Evolutionary conservation across 1,284 basidiomycete species (phyloP).

Genomic region (Melanopsichium pennsylvanicum): DNA sequence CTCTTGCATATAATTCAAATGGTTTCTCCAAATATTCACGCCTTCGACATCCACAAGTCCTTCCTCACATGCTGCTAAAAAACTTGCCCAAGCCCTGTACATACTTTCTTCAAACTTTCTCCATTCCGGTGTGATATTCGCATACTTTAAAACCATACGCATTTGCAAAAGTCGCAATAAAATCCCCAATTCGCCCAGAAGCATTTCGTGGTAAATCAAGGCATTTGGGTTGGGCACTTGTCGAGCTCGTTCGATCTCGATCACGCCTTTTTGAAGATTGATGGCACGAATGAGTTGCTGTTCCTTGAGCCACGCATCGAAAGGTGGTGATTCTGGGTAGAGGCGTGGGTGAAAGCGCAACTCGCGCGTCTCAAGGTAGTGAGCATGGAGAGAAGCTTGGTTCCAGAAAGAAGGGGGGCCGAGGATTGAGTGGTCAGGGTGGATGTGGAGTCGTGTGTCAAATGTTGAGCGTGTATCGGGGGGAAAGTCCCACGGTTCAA

Average conservation of each 20-base stretch:
- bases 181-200: not conserved
- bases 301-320: slow-evolving; percentile 30
- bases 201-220: slow-evolving; percentile 12
- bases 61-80: slow-evolving; percentile 6
- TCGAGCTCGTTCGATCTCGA: not conserved
- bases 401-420: slow-evolving; percentile 28
- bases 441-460: not conserved
- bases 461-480: not conserved
- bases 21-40: not conserved
- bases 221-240: not conserved
- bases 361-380: slow-evolving; percentile 5
- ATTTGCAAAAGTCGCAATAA: slow-evolving; percentile 11
- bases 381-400: slow-evolving; percentile 1
- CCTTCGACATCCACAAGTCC: too few species aligned
- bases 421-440: not conserved
- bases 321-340: slow-evolving; percentile 10
- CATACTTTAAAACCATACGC: slow-evolving; percentile 8
- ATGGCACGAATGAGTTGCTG: slow-evolving; percentile 23
- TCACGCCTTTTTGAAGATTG: not conserved
- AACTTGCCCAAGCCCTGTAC: slow-evolving; percentile 1
- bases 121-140: not conserved
- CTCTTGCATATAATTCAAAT: too few species aligned
- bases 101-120: slow-evolving; percentile 6
- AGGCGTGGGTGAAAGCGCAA: slow-evolving; percentile 13
- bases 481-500: slow-evolving; percentile 25